Base-by-base conservation (phyloP, 139 green algal genomes). In the Picocystis salinarum region DNA sequence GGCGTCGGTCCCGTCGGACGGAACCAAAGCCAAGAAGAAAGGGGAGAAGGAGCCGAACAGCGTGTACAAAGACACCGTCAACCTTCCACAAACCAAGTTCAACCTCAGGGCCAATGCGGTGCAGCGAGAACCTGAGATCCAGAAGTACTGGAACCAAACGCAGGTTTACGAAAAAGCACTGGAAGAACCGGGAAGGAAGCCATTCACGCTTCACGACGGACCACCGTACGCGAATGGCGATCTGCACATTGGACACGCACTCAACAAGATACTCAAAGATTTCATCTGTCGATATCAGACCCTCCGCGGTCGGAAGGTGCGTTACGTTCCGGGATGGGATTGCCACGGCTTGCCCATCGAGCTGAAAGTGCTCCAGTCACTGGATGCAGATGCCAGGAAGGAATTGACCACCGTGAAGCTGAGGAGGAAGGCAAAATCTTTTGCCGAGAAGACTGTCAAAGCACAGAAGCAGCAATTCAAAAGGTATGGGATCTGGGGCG, bases 201-300 rank as follows among this genome's bases (percentile, higher is more conserved):
- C 53, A 0, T 99, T 85, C 68, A 93, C 76, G 17, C 73, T 99
- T 36, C 89, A 99, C 53, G 89, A 99, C 59, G 89, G 89, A 3
- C 89, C 89, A 5, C 89, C 89, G 2, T 99, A 99, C 45, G 89
- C 89, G 39, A 99, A 99, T 64, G 89, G 89, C 18, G 79, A 93
- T 59, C 69, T 95, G 22, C 86, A 96, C 74, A 91, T 92, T 34
- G 86, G 88, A 12, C 88, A 98, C 56, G 89, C 89, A 1, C 67
- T 99, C 20, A 99, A 99, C 71, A 99, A 99, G 58, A 76, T 95
- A 39, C 61, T 99, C 18, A 99, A 99, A 63, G 86, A 95, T 71
- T 74, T 99, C 46, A 81, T 93, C 49, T 83, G 80, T 61, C 65
- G 73, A 6, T 77, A 71, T 46, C 45, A 70, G 39, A 36, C 54